Conservation (phyloP, 768 basidiomycete species). For the Clathrus columnatus region DNA sequence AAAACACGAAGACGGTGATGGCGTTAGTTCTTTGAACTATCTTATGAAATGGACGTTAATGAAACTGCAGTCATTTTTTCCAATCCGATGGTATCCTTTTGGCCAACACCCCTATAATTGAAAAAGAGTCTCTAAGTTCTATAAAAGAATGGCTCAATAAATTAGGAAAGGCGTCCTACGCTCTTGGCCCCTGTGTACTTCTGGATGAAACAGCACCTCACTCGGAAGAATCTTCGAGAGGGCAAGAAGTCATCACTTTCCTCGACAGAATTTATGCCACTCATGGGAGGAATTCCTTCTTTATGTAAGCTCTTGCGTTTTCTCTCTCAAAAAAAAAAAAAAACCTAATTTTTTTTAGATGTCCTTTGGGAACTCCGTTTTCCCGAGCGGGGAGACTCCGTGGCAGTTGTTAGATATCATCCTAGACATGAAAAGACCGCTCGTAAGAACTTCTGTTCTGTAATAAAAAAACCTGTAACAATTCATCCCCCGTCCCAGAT, state of each 20-base stretch:
- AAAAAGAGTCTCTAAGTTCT: constrained; percentile 14
- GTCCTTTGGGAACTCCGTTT: constrained; percentile 18
- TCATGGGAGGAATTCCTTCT: constrained; percentile 15
- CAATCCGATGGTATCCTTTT: neutral
- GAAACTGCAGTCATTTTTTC: neutral
- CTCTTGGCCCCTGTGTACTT: constrained; percentile 14
- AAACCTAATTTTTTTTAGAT: constrained; percentile 11
- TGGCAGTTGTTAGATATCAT: constrained; percentile 17
- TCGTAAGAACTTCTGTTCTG: constrained; percentile 13
- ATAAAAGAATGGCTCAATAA: constrained; percentile 10
- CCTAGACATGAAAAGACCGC: constrained; percentile 17
- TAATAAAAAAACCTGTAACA: neutral
- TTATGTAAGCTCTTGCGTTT: constrained; percentile 13
- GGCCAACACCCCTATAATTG: neutral
- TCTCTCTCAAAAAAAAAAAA: neutral
- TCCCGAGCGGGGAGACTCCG: constrained; percentile 14
- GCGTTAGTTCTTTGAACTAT: neutral
- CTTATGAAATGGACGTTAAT: too few species aligned
- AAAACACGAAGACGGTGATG: neutral
- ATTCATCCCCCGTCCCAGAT: constrained; percentile 13
- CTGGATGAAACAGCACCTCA: neutral
- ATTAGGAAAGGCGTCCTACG: constrained; percentile 6
- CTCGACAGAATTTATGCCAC: constrained; percentile 11
- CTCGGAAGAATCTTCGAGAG: constrained; percentile 10
- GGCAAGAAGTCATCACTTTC: constrained; percentile 12